Evolutionary conservation across 2,329 filamentous ascomycete species (phyloP), one percentile per base, ranked within the genome.

Genomic region (Paraphoma chrysanthemicola): DNA sequence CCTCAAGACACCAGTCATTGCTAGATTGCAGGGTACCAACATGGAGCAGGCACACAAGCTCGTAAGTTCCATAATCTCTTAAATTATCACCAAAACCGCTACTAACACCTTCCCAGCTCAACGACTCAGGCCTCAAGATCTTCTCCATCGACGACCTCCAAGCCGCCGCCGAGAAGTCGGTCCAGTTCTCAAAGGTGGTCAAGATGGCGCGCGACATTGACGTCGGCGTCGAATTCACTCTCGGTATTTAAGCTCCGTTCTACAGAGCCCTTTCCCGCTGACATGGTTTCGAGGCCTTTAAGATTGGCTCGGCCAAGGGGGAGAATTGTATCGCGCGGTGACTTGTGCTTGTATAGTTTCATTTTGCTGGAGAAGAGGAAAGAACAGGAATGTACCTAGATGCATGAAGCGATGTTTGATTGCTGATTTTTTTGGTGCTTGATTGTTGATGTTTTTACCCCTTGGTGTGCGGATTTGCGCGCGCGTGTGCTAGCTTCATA

Each of bases 111-210:
- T n/a, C 16, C 11, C 60, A 86, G 83, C 93, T 99, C 83, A 96
- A 95, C 85, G 93, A 99, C 79, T 96, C 93, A 52, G 93, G 95
- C 71, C 88, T 99, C 75, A 99, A 99, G 90, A 99, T 99, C 82
- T 99, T 99, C 87, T 96, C 92, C 74, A 98, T 99, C 62, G 94
- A 98, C 77, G 95, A 99, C 82, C 87, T 99, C 72, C 95, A 99
- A 83, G 95, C 83, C 77, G 95, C 95, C 42, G 95, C 95, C 64
- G 95, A 98, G 87, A 98, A 96, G 86, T 91, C 93, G 30, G 95
- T 99, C 65, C 94, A 99, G 82, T 94, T 99, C 81, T 97, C 93
- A 73, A 98, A 97, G 88, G 91, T 99, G 68, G 95, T 99, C 73
- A 98, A 98, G 89, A 91, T 97, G 89, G 91, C 95, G 72, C 91